Base-by-base conservation (phyloP, 257 asterid genomes). In the Thymus quinquecostatus region DNA sequence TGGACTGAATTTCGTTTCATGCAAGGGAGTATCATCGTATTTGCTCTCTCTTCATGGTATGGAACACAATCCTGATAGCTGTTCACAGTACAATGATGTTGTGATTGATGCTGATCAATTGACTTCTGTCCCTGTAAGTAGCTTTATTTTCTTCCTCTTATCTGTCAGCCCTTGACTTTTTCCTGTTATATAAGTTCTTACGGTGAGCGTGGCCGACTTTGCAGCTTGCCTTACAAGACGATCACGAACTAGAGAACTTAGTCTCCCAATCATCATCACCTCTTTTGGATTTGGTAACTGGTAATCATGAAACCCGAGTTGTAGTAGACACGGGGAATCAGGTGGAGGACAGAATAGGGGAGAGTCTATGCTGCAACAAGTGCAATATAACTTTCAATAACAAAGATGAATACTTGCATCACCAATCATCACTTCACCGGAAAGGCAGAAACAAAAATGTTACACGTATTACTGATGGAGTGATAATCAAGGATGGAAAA, bases 1-100 rank as follows among this genome's bases (percentile, higher is more conserved):
- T 71, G 98, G 96, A 82, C 87, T 77, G 74, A 88, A 89, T 71
- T 92, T 89, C 70, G 86, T 75, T 58, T 75, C 94, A 33, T 92
- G 96, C 88, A 89, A 85, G 77, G 98, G 88, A 63, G 88, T 81
- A 71, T 82, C 96, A 54, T 80, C 88, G 6, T 89, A 89, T 76
- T 78, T 92, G 78, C 85, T 76, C 64, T 75, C 89, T 79, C 86
- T 86, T 76, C 82, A 65, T 75, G 88, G 88, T 65, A 59, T 82
- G 71, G 85, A 76, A 68, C 82, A 78, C 72, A 69, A 75, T 69
- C 59, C 45, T 44, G 66, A 27, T 43, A 30, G 45, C 49, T 32
- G 40, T 73, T 63, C 72, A 29, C 86, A 74, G 43, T 71, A 71
- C 57, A 71, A 67, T 66, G 79, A 55, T 45, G 77, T 65, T 13